Evolutionary conservation across 1,284 basidiomycete genomes (phyloP), one percentile per base, ranked within the genome.

Genomic region (Ustilago vetiveriae): DNA sequence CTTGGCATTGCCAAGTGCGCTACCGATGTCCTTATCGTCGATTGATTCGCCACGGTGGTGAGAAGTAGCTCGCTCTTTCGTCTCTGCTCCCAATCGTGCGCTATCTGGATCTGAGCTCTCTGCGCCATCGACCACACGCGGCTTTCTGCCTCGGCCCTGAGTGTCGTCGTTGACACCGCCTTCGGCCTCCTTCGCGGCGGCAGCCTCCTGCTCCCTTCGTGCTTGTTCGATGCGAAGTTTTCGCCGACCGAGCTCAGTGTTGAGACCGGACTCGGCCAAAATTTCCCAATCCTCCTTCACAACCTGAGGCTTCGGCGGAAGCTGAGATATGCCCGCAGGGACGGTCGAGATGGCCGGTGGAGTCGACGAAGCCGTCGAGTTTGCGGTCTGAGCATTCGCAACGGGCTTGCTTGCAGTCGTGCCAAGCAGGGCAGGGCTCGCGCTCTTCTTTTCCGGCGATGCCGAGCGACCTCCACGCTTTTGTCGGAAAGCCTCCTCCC

Each of bases 1-100:
- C 63, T 82, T 81, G 40, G 78, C 73, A 39, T 74, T 80, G 33
- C 75, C 74, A 1, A 80, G 60, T 14, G 77, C 75, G 39, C 75
- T 79, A 41, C 76, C 76, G 4, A 57, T 54, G 42, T 71, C 73
- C 26, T 72, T 68, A 40, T 75, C 72, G 39, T 72, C 70, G 40
- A 46, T 33, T 16, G 54, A 51, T 17, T 74, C 70, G 36, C 45
- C 62, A 6, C 42, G 40, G 19, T 38, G 40, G n/a, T 58, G 47
- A 4, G 56, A 59, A 11, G 48, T 43, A 24, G 42, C 47, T 14
- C 69, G 69, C 33, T 72, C 69, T 26, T 43, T 32, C 13, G 63
- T 56, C 16, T 55, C 56, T 22, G 41, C 47, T 2, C 56, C 54
- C 14, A 53, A 63, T 19, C 29, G 40, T 6, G 46, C 33, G 23